Conservation (phyloP, 371 early-diverging fungal species). For the Zopfochytrium polystomum region DNA sequence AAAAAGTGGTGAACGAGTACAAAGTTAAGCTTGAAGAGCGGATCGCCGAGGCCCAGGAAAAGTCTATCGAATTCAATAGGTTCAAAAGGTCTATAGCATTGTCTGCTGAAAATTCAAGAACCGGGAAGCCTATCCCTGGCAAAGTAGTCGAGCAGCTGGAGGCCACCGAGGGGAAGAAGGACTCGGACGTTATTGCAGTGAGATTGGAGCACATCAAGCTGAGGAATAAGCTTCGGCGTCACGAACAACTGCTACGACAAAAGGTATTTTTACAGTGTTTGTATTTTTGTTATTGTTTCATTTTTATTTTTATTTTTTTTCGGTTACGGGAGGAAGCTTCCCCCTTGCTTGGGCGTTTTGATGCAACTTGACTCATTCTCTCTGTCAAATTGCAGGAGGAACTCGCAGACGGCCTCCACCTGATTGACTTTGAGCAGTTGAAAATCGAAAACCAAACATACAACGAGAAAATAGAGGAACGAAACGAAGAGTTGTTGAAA, state of each 20-base stretch:
- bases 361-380: no score
- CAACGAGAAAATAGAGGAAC: conserved; percentile 58
- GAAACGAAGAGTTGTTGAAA: conserved; percentile 57
- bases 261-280: conserved; percentile 30
- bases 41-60: conserved; percentile 34
- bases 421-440: conserved; percentile 61
- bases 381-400: no score
- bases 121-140: conserved; percentile 43
- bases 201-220: conserved; percentile 53
- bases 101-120: conserved; percentile 45
- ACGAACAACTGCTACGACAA: conserved; percentile 46
- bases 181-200: conserved; percentile 49
- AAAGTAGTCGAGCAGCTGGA: conserved; percentile 46
- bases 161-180: conserved; percentile 43
- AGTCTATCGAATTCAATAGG: conserved; percentile 39
- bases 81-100: conserved; percentile 40
- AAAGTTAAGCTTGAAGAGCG: conserved; percentile 37
- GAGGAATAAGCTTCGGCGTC: conserved; percentile 45
- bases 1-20: conserved; percentile 35
- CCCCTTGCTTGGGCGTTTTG: no score
- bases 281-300: not conserved
- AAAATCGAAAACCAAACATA: conserved; percentile 59
- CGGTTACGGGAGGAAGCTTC: no score
- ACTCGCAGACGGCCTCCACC: conserved; percentile 56
- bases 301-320: not conserved